Conservation (phyloP, 2,329 filamentous ascomycete genomes). For the Aspergillus jensenii region DNA sequence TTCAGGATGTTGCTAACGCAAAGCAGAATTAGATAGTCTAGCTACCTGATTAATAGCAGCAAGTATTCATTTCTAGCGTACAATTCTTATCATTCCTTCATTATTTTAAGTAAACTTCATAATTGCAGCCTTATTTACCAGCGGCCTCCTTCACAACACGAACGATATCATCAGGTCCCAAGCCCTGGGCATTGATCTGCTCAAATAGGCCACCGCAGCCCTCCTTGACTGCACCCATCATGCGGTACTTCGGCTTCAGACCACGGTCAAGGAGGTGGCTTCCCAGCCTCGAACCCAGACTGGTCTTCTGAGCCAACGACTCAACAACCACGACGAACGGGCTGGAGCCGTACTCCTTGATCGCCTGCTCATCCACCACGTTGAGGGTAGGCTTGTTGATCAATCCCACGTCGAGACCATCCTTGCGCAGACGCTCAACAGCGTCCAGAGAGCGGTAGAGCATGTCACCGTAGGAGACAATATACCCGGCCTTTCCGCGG, state of each 20-base stretch:
- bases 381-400: slow-evolving; percentile 43
- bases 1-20: background rate
- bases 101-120: background rate
- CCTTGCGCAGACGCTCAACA: slow-evolving; percentile 36
- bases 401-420: slow-evolving; percentile 39
- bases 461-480: slow-evolving; percentile 42
- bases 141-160: slow-evolving; percentile 28
- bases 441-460: slow-evolving; percentile 42
- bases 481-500: slow-evolving; percentile 37
- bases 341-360: slow-evolving; percentile 35
- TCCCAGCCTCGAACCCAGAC: slow-evolving; percentile 38
- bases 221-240: slow-evolving; percentile 39
- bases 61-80: background rate
- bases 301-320: slow-evolving; percentile 42
- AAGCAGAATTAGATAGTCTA: background rate
- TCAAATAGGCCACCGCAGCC: slow-evolving; percentile 40
- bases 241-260: slow-evolving; percentile 38
- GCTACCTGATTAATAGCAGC: background rate
- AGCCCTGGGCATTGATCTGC: slow-evolving; percentile 39
- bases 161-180: slow-evolving; percentile 36
- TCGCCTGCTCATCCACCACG: slow-evolving; percentile 39
- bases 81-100: background rate
- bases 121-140: slow-evolving; percentile 10
- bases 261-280: slow-evolving; percentile 38
- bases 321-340: slow-evolving; percentile 41